These are phyloP conservation scores for Apiospora aurea DNA, from an alignment of 2,329 filamentous ascomycete genomes.

Conservation along the genomic window DNA sequence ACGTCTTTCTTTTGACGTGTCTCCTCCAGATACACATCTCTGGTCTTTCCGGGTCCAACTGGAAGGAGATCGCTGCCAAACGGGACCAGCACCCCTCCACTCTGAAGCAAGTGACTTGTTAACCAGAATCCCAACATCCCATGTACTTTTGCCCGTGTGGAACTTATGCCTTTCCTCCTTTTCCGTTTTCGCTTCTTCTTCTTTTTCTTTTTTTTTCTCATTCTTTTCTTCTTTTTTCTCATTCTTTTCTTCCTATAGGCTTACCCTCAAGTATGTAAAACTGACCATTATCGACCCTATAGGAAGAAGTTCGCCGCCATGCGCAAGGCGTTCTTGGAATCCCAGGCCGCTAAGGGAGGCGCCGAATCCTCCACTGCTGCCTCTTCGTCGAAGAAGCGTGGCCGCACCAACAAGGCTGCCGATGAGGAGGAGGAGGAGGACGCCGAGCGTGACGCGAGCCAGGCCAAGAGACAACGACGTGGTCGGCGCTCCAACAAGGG, in stretches of 20 bases:
- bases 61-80: neutral
- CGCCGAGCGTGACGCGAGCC: neutral
- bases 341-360: neutral
- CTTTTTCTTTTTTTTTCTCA: no score
- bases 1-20: neutral
- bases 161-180: neutral
- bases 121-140: neutral
- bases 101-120: neutral
- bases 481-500: neutral
- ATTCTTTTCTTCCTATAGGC: no score
- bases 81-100: no score
- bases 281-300: neutral
- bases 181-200: neutral
- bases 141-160: neutral
- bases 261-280: neutral
- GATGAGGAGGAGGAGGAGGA: neutral
- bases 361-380: neutral
- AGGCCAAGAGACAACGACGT: neutral
- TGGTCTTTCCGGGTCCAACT: neutral
- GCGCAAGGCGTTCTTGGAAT: neutral
- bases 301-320: conserved; percentile 1
- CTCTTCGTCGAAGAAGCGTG: neutral
- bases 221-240: no score
- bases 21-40: neutral
- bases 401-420: neutral